Evolutionary conservation across 805 yeast species (phyloP), one percentile per base, ranked within the genome.

Genomic region (Kodamaea nitidulidarum): DNA sequence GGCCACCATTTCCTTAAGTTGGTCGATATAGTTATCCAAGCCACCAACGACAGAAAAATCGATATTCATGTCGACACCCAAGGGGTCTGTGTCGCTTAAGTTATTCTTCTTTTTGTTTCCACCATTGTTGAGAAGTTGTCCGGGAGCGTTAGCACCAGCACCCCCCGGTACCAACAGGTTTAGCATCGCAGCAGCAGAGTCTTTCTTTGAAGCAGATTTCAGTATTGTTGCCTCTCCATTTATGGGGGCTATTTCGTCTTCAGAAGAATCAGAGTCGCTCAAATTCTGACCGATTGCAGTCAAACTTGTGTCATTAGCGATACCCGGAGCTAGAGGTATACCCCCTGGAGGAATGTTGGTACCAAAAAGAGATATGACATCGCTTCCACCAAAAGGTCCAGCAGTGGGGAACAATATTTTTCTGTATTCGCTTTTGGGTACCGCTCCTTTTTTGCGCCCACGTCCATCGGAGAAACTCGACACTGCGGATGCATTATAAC

Each of bases 321-420:
- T 45, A 5, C 71, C 71, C 1, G 59, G 56, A 7, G 63, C 58
- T 10, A 65, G 51, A 2, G 72, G 67, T 5, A 64, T 63, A 1
- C 74, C 71, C 5, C 69, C 71, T 1, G 76, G 75, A 4, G 86
- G 80, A 16, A 71, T 67, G 42, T 78, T 78, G 34, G 76, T 73
- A 4, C 93, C 90, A 60, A 88, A 88, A 21, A 91, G 65, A 0
- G 96, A 83, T 6, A 81, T 75, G 1, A 88, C 95, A 56, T 91
- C 97, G 44, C 91, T 82, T 15, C 98, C 98, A 20, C 98, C 98
- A 69, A 91, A 91, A 1, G 98, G 98, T 0, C 98, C 98, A 11
- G 88, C 88, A 0, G 96, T 91, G 5, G 96, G 95, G 54, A 85
- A 90, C 27, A 93, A 64, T 29, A 95, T 74, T 52, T 88, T 74